Base-by-base conservation (phyloP, 805 yeast genomes). In the Kluyveromyces wickerhamii region DNA sequence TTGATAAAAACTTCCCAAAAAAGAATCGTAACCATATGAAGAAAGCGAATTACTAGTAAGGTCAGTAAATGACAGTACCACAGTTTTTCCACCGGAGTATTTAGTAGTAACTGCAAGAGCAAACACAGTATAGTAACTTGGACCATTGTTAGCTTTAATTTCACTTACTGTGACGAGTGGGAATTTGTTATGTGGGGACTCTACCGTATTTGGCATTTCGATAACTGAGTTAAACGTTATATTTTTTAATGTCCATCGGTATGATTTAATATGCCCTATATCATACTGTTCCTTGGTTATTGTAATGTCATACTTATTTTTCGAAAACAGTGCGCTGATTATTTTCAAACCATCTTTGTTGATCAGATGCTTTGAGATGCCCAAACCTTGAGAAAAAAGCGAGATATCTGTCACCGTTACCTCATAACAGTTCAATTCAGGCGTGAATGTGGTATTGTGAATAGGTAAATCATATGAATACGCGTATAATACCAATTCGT, bases 51-150 rank as follows among this genome's bases (percentile, higher is more conserved):
- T 53, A 6, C 33, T 22, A 2, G 54, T 54, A 28, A 55, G 54
- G 40, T 55, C 60, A 8, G 59, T 54, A 21, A 55, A 50, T 9
- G 49, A 38, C 11, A 39, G 30, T 9, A 30, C 28, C 22, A 36
- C 18, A 14, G 37, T 36, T 6, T 18, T 21, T 21, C 36, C 33
- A 16, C 31, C 27, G 14, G 28, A 11, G 4, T 15, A 15, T 25
- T 36, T 39, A 7, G 36, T 37, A 9, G 37, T 29, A 15, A 39
- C 39, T 14, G 34, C 35, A 6, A 39, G 30, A 13, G 30, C 42
- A 15, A 36, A 34, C 7, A 35, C 29, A 15, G 35, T 39, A 18
- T 30, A 30, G 25, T 21, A 30, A 6, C n/a, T 21, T n/a, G 33
- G 19, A 14, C 6, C 19, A 3, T 10, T 15, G 9, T 25, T 14